Base-by-base conservation (phyloP, 352 stramenopile genomes). In the Phytophthora podocarpi region DNA sequence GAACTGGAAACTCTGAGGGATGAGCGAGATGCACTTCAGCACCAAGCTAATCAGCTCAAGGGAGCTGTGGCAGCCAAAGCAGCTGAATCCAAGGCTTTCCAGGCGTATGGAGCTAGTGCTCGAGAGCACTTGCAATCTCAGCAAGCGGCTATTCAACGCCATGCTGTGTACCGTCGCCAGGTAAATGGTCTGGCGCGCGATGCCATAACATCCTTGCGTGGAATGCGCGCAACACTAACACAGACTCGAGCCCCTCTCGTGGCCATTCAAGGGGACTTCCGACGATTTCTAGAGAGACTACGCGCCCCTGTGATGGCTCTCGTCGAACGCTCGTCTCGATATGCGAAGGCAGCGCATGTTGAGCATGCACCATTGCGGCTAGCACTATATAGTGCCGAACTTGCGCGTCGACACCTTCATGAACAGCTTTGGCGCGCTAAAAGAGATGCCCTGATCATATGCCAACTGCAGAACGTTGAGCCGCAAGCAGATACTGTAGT, bases 11-110 rank as follows among this genome's bases (percentile, higher is more conserved):
- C 74, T 7, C 32, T 78, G 0, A 52, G 64, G 24, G 80, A 93
- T 48, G 84, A 91, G 46, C 70, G 80, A n/a, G 80, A 89, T 39
- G 52, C 55, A 11, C 66, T 93, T 26, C 82, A 91, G 59, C 78
- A 86, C 50, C 79, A 89, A 34, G 64, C 81, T 15, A 87, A 90
- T 47, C 79, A 88, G 27, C 53, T 93, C 5, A 93, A 93, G 68
- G 84, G 81, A 0, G 73, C 80, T 0, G 84, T 91, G 21, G 82
- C 84, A 0, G 84, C 84, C 11, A 93, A 91, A 61, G 63, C 67
- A 9, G 84, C 84, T 10, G 81, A 93, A 59, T 80, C 81, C 3
- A 86, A 83, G 34, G 81, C 83, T 1, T 91, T 91, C 41, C 83
- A 91, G 40, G 71, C 84, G 2, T 91, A 91, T 23, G 81, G 80